Evolutionary conservation across 2,329 filamentous ascomycete species (phyloP).

Genomic region (Colletotrichum zoysiae): DNA sequence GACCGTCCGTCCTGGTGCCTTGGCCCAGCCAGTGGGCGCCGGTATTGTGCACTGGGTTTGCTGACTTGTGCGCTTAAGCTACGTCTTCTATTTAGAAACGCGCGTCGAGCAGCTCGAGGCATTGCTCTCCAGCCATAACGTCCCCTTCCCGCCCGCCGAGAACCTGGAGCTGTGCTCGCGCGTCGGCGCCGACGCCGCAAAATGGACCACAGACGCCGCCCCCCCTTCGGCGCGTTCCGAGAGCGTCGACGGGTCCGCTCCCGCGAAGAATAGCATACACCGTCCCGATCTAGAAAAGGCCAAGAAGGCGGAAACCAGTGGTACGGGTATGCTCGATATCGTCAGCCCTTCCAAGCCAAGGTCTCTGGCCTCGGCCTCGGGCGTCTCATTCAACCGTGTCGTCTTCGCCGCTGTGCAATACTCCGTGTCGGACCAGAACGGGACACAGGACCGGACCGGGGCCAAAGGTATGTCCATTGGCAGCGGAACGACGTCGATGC

Average conservation of each 20-base stretch:
- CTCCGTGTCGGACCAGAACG: conserved; percentile 73
- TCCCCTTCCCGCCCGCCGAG: conserved; percentile 78
- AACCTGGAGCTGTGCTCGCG: conserved; percentile 75
- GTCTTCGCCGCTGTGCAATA: conserved; percentile 93
- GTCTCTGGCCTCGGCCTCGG: conserved; percentile 86
- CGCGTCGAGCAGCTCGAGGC: conserved; percentile 86
- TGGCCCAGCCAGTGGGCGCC: not conserved
- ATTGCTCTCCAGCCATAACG: conserved; percentile 75
- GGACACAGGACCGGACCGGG: conserved; percentile 52
- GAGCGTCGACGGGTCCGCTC: conserved; percentile 45
- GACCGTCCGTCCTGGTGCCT: not conserved
- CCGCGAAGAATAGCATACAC: conserved; percentile 56
- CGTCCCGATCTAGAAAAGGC: conserved; percentile 45
- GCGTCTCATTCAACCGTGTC: conserved; percentile 93
- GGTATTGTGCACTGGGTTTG: not conserved
- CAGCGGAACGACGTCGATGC: conserved; percentile 84
- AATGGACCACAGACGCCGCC: conserved; percentile 50
- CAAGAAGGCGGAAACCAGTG: conserved; percentile 49
- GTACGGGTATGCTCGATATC: conserved; percentile 76
- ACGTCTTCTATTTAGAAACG: conserved; percentile 95
- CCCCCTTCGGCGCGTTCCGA: conserved; percentile 54
- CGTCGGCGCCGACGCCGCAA: conserved; percentile 54
- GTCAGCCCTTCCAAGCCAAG: conserved; percentile 83
- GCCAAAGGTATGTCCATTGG: conserved; percentile 62
- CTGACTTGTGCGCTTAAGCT: conserved; percentile 62